Conservation (phyloP, 2,329 filamentous ascomycete genomes). For the Mycogone perniciosa region DNA sequence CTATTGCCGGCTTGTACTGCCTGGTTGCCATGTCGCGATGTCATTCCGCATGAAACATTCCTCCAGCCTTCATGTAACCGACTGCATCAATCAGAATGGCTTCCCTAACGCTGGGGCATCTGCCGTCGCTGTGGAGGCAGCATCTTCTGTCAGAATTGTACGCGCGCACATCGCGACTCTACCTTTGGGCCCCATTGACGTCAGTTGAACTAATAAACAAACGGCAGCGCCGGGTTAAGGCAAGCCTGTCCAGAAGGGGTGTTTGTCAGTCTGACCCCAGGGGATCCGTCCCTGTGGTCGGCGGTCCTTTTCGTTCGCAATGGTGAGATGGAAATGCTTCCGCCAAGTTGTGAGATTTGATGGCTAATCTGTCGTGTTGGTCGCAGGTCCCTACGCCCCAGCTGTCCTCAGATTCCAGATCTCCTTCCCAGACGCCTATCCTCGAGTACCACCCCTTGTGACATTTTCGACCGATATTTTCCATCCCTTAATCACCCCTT, state of each 20-base stretch:
- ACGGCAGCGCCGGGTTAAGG: constrained; percentile 65
- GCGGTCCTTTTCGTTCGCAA: constrained; percentile 88
- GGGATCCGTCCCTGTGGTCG: constrained; percentile 76
- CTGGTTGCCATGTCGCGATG: constrained; percentile 2
- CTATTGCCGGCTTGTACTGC: not conserved
- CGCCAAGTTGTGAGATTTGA: not conserved
- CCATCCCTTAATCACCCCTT: constrained; percentile 83
- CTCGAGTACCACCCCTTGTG: constrained; percentile 71
- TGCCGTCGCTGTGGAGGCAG: constrained; percentile 61
- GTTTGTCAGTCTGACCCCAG: constrained; percentile 77
- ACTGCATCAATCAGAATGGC: constrained; percentile 30
- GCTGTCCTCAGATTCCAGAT: constrained; percentile 87
- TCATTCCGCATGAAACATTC: not conserved
- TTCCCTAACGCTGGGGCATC: constrained; percentile 35
- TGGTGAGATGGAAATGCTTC: constrained; percentile 45
- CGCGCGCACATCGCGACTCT: constrained; percentile 2
- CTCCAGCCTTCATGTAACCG: not conserved
- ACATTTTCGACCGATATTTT: constrained; percentile 92
- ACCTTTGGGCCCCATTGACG: constrained; percentile 5
- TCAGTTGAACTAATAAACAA: constrained; percentile 20
- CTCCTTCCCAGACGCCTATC: constrained; percentile 76
- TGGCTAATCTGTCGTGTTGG: not conserved
- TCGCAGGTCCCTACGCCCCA: constrained; percentile 75
- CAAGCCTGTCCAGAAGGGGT: constrained; percentile 78
- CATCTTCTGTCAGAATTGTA: constrained; percentile 80